Percentiles rank a stretch among this genome's conserved stretches.
phyloP scores from a whole-genome alignment of 2,329 filamentous ascomycete genomes.

The Berkeleyomyces basicola region DNA sequence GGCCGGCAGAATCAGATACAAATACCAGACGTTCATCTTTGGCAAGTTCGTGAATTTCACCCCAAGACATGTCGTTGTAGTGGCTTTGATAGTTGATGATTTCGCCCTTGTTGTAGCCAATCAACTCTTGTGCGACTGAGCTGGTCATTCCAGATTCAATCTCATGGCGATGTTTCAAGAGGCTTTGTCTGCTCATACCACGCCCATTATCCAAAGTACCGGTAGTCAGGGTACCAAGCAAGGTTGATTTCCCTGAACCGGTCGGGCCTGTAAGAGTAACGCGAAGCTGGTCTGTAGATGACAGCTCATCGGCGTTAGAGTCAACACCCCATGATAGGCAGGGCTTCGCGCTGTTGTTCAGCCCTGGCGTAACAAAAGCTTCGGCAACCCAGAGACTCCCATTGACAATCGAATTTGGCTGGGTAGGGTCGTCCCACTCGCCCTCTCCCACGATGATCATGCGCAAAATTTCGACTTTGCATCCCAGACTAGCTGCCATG shows the following conservation, averaged over 20 bases:
- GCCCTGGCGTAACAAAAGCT: conserved; percentile 64
- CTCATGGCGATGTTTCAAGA: conserved; percentile 87
- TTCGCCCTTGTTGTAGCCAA: conserved; percentile 52
- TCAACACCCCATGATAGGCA: conserved; percentile 6
- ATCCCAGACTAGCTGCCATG: conserved; percentile 89
- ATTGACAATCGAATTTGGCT: conserved; percentile 16
- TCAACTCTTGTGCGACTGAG: conserved; percentile 81
- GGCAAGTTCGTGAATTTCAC: conserved; percentile 73
- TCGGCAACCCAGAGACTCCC: conserved; percentile 69
- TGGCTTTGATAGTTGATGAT: conserved; percentile 67
- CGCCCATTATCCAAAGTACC: conserved; percentile 81
- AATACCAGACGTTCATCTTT: conserved; percentile 65
- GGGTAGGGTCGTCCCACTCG: conserved; percentile 37
- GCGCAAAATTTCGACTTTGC: conserved; percentile 63
- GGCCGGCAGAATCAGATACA: conserved; percentile 80
- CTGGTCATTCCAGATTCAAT: conserved; percentile 83
- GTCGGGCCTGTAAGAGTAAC: conserved; percentile 80
- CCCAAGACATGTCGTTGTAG: conserved; percentile 80
- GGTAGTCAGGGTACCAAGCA: conserved; percentile 76
- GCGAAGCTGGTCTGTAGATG: conserved; percentile 57
- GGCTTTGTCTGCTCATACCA: conserved; percentile 72
- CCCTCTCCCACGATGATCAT: conserved; percentile 75
- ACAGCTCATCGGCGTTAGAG: conserved; percentile 16
- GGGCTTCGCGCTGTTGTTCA: conserved; percentile 18
- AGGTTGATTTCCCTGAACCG: conserved; percentile 78